Percentiles rank a stretch among this genome's conserved stretches.
Evolutionary conservation across 2,329 filamentous ascomycete genomes (phyloP).

Genomic region (Neocucurbitaria cava): DNA sequence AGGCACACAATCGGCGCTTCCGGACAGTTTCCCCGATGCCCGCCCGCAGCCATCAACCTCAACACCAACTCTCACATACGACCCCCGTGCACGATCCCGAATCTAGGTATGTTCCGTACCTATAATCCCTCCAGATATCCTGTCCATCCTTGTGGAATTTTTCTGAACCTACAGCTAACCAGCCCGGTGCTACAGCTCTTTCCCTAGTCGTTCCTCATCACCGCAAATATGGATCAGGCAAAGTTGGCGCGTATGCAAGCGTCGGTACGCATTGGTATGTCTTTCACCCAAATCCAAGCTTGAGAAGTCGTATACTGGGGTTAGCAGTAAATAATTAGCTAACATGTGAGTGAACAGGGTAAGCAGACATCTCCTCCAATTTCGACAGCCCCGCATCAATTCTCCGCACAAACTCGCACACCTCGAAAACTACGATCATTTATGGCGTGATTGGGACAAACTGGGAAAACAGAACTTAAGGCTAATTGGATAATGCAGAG

Average conservation of each 20-base stretch:
- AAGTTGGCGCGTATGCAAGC: constrained; percentile 55
- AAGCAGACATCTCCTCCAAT: constrained; percentile 34
- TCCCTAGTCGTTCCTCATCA: constrained; percentile 29
- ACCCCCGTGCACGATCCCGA: constrained; percentile 35
- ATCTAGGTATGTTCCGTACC: constrained; percentile 32
- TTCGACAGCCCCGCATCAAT: constrained; percentile 27
- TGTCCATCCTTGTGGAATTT: constrained; percentile 12
- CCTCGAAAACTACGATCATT: not conserved
- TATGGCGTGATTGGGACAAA: not conserved
- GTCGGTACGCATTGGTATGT: constrained; percentile 54
- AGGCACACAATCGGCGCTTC: constrained; percentile 33
- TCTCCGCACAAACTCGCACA: constrained; percentile 10
- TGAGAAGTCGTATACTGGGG: constrained; percentile 2
- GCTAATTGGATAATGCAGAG: constrained; percentile 61
- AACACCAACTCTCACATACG: constrained; percentile 28
- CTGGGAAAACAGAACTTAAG: not conserved
- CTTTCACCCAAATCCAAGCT: constrained; percentile 1
- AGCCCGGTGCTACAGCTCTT: constrained; percentile 22
- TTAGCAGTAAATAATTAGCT: constrained; percentile 23
- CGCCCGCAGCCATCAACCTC: constrained; percentile 33
- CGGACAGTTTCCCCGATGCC: constrained; percentile 29
- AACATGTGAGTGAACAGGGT: constrained; percentile 36
- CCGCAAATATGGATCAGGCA: constrained; percentile 55
- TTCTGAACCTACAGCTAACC: constrained; percentile 24
- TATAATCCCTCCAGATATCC: constrained; percentile 11